Conservation (phyloP, 1,284 basidiomycete species). For the Inonotus hispidus region DNA sequence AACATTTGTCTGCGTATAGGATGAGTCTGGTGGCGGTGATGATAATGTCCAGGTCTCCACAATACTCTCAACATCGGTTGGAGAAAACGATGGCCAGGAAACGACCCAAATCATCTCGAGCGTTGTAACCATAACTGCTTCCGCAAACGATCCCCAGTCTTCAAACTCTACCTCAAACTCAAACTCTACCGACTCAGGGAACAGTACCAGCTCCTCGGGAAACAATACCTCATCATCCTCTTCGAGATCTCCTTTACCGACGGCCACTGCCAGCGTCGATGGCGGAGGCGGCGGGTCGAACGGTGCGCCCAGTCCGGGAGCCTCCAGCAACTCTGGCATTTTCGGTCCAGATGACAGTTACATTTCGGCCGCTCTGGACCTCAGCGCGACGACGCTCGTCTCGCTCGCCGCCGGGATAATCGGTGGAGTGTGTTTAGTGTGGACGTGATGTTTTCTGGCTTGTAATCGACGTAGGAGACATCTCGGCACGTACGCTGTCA, state of each 20-base stretch:
- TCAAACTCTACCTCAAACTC: constrained; percentile 25
- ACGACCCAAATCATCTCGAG: constrained; percentile 36
- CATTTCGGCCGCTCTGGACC: constrained; percentile 48
- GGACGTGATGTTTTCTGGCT: not conserved
- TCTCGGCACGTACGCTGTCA: not conserved
- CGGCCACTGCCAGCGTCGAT: constrained; percentile 47
- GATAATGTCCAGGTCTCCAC: constrained; percentile 15
- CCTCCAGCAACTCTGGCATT: constrained; percentile 32
- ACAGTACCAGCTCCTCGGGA: constrained; percentile 11
- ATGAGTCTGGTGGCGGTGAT: not conserved
- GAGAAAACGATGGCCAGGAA: constrained; percentile 32
- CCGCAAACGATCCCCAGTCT: constrained; percentile 20
- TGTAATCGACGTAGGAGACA: not conserved
- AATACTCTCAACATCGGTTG: constrained; percentile 31
- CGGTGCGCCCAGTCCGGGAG: constrained; percentile 46
- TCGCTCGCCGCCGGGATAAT: constrained; percentile 1
- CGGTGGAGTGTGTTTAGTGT: constrained; percentile 15
- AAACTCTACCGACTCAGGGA: constrained; percentile 14
- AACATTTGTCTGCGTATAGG: constrained; percentile 21
- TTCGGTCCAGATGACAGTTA: constrained; percentile 62
- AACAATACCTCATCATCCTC: constrained; percentile 29
- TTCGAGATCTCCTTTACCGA: constrained; percentile 39
- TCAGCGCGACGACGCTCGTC: constrained; percentile 24
- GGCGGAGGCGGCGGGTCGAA: constrained; percentile 45
- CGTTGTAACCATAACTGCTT: constrained; percentile 38